Base-by-base conservation (phyloP, 2,329 filamentous ascomycete genomes). In the Pseudogymnoascus sp. region DNA sequence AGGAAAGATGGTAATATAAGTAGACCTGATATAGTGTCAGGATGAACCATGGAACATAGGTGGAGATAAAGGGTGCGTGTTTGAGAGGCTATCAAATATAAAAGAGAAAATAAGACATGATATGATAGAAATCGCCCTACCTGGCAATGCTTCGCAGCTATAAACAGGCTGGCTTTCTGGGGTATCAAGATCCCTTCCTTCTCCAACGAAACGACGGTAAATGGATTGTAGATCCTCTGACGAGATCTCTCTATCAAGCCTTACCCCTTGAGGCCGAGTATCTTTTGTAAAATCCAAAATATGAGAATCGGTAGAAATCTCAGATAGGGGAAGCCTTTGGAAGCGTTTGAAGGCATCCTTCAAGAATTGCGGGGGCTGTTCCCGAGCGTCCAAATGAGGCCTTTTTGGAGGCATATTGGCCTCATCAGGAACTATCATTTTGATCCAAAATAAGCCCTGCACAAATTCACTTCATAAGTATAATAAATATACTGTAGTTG, bases 1-100 rank as follows among this genome's bases (percentile, higher is more conserved):
- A 98, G 77, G 7, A 98, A 79, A 25, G 83, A 83, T 11, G 93
- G 93, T 2, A 93, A 78, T 62, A 98, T 83, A 64, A 90, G 81
- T 8, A 99, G 85, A 66, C 93, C 93, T 96, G 67, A 31, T 36
- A 28, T 13, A 36, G 25, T 37, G 57, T 41, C 23, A 45, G 34
- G 69, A 73, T 67, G 72, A 65, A 51, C 23, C 23, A 51, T 14
- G 43, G 43, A 23, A 11, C 19, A 48, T 23, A 48, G 21, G 43
- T 25, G 21, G 11, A 25, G 19, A 25, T 48, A 23, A 23, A 23
- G 19, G 41, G 19, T 45, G 41, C 41, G 7, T 6, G 41, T 23
- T 23, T 45, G 25, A 21, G 23, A 69, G 62, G 10, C 54, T 19
- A 45, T 14, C 3, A 14, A 41, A 63, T 14, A 48, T 37, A 31